phyloP scores from a whole-genome alignment of 1,284 basidiomycete genomes.

The Cystobasidium pallidum region DNA sequence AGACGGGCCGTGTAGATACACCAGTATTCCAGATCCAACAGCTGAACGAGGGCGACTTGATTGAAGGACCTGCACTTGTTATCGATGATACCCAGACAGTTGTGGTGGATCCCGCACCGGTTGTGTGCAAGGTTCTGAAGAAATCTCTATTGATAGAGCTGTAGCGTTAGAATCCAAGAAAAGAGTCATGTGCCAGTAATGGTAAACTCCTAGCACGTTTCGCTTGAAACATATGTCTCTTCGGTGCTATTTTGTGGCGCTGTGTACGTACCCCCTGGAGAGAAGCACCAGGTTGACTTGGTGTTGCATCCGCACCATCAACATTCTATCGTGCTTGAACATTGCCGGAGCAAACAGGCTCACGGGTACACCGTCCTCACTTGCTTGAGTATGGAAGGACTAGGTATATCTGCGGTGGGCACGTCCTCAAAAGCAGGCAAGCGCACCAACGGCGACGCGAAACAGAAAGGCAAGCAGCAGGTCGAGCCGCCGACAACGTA shows the following conservation, averaged over 20 bases:
- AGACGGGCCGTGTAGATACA: constrained; percentile 72
- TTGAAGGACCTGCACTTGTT: constrained; percentile 82
- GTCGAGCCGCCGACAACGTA: constrained; percentile 35
- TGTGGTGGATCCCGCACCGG: constrained; percentile 64
- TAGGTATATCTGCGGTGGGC: constrained; percentile 5
- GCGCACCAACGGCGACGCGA: constrained; percentile 25
- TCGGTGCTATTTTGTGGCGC: too few species aligned
- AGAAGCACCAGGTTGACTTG: too few species aligned
- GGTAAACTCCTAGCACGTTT: too few species aligned
- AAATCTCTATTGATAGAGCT: constrained; percentile 42
- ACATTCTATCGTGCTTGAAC: background rate
- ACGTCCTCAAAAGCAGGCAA: constrained; percentile 9
- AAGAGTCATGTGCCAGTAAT: too few species aligned
- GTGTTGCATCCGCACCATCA: too few species aligned
- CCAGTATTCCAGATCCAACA: constrained; percentile 75
- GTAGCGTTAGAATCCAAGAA: background rate
- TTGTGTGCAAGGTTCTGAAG: constrained; percentile 35
- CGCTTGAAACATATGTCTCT: too few species aligned
- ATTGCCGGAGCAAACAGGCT: background rate
- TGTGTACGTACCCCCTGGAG: background rate
- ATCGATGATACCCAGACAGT: constrained; percentile 93
- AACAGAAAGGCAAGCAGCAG: constrained; percentile 24
- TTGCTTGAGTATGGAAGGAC: constrained; percentile 15
- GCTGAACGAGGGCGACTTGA: constrained; percentile 69
- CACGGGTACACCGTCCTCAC: too few species aligned